phyloP scores from a whole-genome alignment of 2,329 filamentous ascomycete species.

The Thielaviopsis ethacetica region DNA sequence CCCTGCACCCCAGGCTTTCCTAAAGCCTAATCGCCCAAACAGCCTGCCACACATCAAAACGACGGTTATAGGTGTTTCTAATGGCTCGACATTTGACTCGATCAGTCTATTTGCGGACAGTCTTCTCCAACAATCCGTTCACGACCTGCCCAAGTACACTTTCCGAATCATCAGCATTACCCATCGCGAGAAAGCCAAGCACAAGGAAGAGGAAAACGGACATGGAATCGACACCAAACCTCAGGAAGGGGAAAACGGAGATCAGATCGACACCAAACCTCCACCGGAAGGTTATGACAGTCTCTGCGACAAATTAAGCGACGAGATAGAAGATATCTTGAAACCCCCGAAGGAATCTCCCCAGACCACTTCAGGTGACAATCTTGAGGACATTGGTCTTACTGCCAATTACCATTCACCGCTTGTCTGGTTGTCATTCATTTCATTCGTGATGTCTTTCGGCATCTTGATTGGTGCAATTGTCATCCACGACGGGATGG shows the following conservation, averaged over 20 bases:
- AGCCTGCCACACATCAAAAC: constrained; percentile 39
- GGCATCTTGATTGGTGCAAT: constrained; percentile 27
- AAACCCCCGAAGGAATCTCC: not conserved
- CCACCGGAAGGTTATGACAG: constrained; percentile 12
- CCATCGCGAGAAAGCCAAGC: too few species aligned
- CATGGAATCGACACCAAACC: too few species aligned
- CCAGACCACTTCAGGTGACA: too few species aligned
- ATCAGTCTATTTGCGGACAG: constrained; percentile 44
- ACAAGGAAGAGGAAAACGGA: too few species aligned
- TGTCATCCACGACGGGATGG: constrained; percentile 22
- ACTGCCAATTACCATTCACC: constrained; percentile 33
- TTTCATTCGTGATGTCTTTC: constrained; percentile 33
- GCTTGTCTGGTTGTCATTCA: constrained; percentile 34
- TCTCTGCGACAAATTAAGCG: too few species aligned
- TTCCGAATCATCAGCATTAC: constrained; percentile 35
- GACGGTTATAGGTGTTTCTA: constrained; percentile 41
- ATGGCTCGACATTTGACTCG: constrained; percentile 35
- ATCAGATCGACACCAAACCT: too few species aligned
- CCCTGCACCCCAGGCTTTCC: constrained; percentile 45
- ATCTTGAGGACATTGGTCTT: constrained; percentile 25
- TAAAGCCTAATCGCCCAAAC: constrained; percentile 36
- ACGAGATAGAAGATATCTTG: too few species aligned
- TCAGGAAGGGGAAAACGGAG: too few species aligned
- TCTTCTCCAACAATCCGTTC: constrained; percentile 11
- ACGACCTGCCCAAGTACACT: constrained; percentile 28